Evolutionary conservation across 2,329 filamentous ascomycete genomes (phyloP).

Genomic region (Epichloe aotearoae): DNA sequence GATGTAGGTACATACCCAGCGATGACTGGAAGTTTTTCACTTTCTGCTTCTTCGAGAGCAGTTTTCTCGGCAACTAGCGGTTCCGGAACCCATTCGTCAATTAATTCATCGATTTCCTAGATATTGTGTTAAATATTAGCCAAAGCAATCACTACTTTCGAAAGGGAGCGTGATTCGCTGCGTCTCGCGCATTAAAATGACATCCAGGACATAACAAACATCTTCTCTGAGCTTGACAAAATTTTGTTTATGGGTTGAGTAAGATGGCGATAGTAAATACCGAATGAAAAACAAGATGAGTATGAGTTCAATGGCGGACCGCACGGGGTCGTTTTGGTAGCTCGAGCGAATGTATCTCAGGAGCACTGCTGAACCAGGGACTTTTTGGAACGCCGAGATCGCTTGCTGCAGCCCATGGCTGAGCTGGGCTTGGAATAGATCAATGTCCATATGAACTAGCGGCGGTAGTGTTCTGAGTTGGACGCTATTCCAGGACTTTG

Average conservation of each 20-base stretch:
- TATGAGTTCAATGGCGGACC: constrained; percentile 84
- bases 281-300: constrained; percentile 91
- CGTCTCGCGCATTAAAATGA: not conserved
- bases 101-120: constrained; percentile 84
- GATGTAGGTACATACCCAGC: constrained; percentile 51
- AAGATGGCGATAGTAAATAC: constrained; percentile 83
- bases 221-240: constrained; percentile 83
- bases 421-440: constrained; percentile 41
- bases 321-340: constrained; percentile 93
- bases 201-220: constrained; percentile 16
- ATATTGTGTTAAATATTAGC: not conserved
- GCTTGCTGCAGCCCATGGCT: constrained; percentile 38
- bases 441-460: constrained; percentile 44
- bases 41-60: constrained; percentile 63
- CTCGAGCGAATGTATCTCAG: constrained; percentile 92
- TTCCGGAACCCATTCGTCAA: constrained; percentile 94
- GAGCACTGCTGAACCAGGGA: constrained; percentile 88
- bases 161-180: not conserved
- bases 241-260: constrained; percentile 81
- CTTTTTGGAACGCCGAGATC: constrained; percentile 63
- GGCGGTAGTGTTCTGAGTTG: not conserved
- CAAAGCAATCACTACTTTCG: not conserved
- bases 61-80: constrained; percentile 69
- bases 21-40: constrained; percentile 76
- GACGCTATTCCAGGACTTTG: not conserved